Evolutionary conservation across 2,329 filamentous ascomycete genomes (phyloP), one percentile per base, ranked within the genome.

Genomic region (Cytospora piceae): DNA sequence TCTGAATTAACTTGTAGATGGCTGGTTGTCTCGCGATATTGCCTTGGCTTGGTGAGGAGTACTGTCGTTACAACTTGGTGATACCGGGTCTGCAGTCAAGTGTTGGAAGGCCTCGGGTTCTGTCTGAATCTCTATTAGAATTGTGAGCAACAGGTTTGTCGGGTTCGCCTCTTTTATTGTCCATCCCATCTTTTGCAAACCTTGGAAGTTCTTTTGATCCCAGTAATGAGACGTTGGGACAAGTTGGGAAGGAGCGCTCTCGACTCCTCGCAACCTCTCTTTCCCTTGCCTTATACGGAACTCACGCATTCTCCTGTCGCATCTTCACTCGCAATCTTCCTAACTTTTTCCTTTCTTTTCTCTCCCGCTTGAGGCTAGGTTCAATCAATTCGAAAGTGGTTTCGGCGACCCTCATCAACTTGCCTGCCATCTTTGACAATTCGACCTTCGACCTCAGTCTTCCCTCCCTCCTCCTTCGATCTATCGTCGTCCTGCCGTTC

Each of bases 121-220:
- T 49, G 9, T 49, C 3, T 24, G n/a, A 3, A 8, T 22, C 2
- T 4, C 9, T 22, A 11, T 29, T 5, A 29, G 27, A 3, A 29
- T 5, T 24, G 15, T 51, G 29, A 29, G 24, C 3, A 2, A 11
- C 4, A 49, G 52, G 29, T 11, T 56, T 27, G 24, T 24, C 20
- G n/a, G n/a, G 14, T 15, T 49, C 32, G 15, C 15, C 52, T 22
- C 7, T 56, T 6, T 17, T 51, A 8, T 24, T 12, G 3, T n/a
- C 46, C 60, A 17, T 62, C 60, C 29, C 9, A 56, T 56, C 12
- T 62, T 42, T 42, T 29, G 27, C 27, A 29, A 29, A n/a, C n/a
- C n/a, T n/a, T n/a, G n/a, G n/a, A n/a, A 42, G 17, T 32, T 51
- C 22, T 29, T 4, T 1, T 24, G 37, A 14, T 17, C 9, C 9